phyloP scores from a whole-genome alignment of 371 early-diverging fungal species.

The Syncephalastrum sp. region DNA sequence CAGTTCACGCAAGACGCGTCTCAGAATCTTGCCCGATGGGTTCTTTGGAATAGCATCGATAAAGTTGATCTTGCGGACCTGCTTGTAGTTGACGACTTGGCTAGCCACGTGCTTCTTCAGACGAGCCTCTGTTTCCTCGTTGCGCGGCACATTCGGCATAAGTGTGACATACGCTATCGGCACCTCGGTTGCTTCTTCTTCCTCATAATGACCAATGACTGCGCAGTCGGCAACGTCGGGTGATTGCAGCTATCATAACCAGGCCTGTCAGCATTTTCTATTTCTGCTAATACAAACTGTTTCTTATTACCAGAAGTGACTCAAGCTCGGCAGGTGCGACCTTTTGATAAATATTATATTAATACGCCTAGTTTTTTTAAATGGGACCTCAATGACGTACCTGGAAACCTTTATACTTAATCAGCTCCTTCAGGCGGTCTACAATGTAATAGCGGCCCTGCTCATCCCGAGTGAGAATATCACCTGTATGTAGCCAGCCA shows the following conservation, averaged over 20 bases:
- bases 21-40: conserved; percentile 78
- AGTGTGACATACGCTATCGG: conserved; percentile 71
- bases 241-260: conserved; percentile 48
- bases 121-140: conserved; percentile 33
- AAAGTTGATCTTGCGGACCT: conserved; percentile 66
- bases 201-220: conserved; percentile 61
- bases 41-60: conserved; percentile 67
- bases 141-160: conserved; percentile 22
- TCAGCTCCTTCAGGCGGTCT: conserved; percentile 75
- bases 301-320: conserved; percentile 40
- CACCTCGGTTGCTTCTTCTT: conserved; percentile 61
- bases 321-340: conserved; percentile 73
- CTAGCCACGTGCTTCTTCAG: conserved; percentile 57
- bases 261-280: background rate
- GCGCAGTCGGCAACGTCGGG: conserved; percentile 72
- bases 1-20: conserved; percentile 27
- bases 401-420: conserved; percentile 76
- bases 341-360: background rate
- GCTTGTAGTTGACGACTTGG: conserved; percentile 70
- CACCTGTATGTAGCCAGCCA: conserved; percentile 83
- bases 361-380: no score
- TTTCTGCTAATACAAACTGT: background rate
- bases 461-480: conserved; percentile 66
- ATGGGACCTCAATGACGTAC: conserved; percentile 7
- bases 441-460: conserved; percentile 60